These are phyloP conservation scores for Gomphus sp. DNA, from an alignment of 1,284 basidiomycete genomes.

Conservation along the genomic window DNA sequence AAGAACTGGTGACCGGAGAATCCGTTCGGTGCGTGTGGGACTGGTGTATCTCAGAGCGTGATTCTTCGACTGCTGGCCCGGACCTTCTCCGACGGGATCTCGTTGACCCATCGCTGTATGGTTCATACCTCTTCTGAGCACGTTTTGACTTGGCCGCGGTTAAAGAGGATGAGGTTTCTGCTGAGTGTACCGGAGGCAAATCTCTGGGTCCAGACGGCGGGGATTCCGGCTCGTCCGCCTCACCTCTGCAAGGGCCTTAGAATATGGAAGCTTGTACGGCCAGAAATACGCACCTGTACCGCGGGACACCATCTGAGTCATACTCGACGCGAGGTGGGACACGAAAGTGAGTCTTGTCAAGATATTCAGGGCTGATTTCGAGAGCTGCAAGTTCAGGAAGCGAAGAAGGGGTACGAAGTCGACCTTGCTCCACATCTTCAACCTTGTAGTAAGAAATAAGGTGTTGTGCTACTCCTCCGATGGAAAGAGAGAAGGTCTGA, in stretches of 20 bases:
- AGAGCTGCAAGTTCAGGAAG: constrained; percentile 82
- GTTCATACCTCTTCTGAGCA: constrained; percentile 39
- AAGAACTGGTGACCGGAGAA: neutral
- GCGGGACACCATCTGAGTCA: constrained; percentile 70
- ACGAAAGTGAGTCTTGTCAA: constrained; percentile 86
- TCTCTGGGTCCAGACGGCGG: neutral
- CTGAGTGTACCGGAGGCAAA: neutral
- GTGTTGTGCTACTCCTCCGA: constrained; percentile 82
- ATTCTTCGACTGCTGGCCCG: neutral
- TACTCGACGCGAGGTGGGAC: constrained; percentile 84
- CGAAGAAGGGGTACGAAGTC: constrained; percentile 81
- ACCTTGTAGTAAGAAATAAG: constrained; percentile 95
- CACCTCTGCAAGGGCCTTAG: constrained; percentile 28
- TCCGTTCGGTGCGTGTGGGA: neutral
- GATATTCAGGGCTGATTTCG: constrained; percentile 81
- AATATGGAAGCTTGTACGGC: constrained; percentile 15
- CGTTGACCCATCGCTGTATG: constrained; percentile 26
- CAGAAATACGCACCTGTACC: constrained; percentile 44
- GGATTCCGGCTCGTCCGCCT: constrained; percentile 56
- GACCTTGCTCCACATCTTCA: constrained; percentile 83
- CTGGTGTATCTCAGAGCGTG: neutral
- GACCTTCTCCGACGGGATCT: constrained; percentile 15
- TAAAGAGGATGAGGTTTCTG: neutral
- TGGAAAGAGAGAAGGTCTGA: constrained; percentile 88
- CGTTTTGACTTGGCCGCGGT: neutral